phyloP scores from a whole-genome alignment of 352 stramenopile genomes.

The Discostella stelligera region DNA sequence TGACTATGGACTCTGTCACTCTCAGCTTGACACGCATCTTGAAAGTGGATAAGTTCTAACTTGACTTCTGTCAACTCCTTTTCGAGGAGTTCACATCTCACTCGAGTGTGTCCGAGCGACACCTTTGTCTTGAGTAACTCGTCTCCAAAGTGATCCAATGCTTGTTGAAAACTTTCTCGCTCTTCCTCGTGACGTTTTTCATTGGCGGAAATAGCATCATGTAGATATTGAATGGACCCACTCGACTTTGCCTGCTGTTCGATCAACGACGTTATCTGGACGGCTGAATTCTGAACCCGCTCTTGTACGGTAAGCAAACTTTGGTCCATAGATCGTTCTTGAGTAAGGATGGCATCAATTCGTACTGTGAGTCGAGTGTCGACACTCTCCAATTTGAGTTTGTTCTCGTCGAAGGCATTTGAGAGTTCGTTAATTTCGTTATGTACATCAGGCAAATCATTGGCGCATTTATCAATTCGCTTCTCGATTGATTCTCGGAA shows the following conservation, averaged over 20 bases:
- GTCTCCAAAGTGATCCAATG: conserved; percentile 40
- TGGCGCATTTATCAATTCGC: conserved; percentile 29
- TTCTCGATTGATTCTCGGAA: conserved; percentile 28
- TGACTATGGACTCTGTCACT: conserved; percentile 22
- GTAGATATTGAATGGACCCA: conserved; percentile 31
- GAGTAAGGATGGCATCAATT: conserved; percentile 29
- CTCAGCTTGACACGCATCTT: conserved; percentile 33
- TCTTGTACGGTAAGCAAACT: conserved; percentile 25
- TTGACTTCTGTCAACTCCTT: conserved; percentile 33
- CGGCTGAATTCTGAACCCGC: conserved; percentile 6
- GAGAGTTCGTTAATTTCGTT: conserved; percentile 34
- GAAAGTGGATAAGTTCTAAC: conserved; percentile 41
- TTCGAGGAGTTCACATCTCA: conserved; percentile 43
- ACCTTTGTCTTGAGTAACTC: conserved; percentile 48
- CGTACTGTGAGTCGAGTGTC: conserved; percentile 24
- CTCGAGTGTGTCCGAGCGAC: conserved; percentile 43
- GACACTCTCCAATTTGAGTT: conserved; percentile 24
- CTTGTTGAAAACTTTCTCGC: conserved; percentile 17
- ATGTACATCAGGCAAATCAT: conserved; percentile 34
- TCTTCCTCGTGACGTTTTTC: conserved; percentile 47
- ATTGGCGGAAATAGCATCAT: conserved; percentile 24
- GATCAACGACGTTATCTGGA: conserved; percentile 23
- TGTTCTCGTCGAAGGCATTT: conserved; percentile 26
- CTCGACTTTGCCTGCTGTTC: conserved; percentile 41
- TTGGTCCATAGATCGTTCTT: conserved; percentile 30